A percentile compares a stretch with the other conserved stretches of the same genome.
Evolutionary conservation across 2,329 filamentous ascomycete species (phyloP).

Genomic region (Aspergillus proliferans): DNA sequence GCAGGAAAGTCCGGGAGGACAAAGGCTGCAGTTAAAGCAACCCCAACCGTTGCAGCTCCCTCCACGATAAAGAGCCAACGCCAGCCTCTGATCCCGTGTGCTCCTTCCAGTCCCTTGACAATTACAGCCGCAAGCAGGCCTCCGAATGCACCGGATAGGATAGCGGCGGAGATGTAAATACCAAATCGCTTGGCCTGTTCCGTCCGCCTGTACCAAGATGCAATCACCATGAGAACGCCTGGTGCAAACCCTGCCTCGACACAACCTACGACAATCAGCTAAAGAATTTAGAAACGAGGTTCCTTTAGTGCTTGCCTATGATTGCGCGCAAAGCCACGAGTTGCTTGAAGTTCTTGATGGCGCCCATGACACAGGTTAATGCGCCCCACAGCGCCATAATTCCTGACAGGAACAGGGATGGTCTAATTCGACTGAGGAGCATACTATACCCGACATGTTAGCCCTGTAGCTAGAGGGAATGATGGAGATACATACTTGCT

Average conservation of each 20-base stretch:
- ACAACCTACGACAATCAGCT: slow-evolving; percentile 8
- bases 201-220: slow-evolving; percentile 54
- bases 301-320: not conserved
- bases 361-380: slow-evolving; percentile 47
- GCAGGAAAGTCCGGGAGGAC: slow-evolving; percentile 47
- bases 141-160: slow-evolving; percentile 51
- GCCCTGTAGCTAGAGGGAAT: not conserved
- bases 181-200: slow-evolving; percentile 54
- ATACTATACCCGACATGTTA: slow-evolving; percentile 18
- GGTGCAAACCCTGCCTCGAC: slow-evolving; percentile 21
- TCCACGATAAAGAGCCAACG: slow-evolving; percentile 49
- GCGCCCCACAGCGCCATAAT: slow-evolving; percentile 52
- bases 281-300: not conserved
- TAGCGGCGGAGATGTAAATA: slow-evolving; percentile 54
- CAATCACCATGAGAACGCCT: slow-evolving; percentile 36
- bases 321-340: slow-evolving; percentile 40
- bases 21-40: slow-evolving; percentile 39
- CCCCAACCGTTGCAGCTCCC: slow-evolving; percentile 40
- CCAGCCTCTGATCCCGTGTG: slow-evolving; percentile 45
- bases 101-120: slow-evolving; percentile 42
- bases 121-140: slow-evolving; percentile 47
- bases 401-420: slow-evolving; percentile 45
- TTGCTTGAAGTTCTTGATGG: slow-evolving; percentile 42
- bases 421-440: slow-evolving; percentile 44
- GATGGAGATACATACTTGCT: slow-evolving; percentile 35